Evolutionary conservation across 2,329 filamentous ascomycete genomes (phyloP).

Genomic region (Diaporthe destruens): DNA sequence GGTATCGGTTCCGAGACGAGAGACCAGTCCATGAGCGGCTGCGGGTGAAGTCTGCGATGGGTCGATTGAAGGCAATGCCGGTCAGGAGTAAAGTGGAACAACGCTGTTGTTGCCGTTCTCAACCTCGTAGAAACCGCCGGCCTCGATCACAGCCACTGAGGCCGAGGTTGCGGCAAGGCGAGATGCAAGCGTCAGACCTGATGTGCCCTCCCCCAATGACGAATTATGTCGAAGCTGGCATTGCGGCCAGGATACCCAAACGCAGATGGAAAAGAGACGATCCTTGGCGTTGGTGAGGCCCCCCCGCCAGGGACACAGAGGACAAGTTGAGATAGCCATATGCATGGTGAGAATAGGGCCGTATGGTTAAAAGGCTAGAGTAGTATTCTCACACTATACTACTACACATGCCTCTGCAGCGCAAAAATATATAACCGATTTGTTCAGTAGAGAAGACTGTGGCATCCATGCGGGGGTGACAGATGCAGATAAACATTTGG

Average conservation of each 20-base stretch:
- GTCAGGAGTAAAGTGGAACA: conserved; percentile 32
- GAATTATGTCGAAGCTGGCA: conserved; percentile 38
- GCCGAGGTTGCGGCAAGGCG: conserved; percentile 31
- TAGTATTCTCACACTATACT: no score
- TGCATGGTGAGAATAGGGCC: neutral
- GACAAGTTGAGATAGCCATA: neutral
- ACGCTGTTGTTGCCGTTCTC: conserved; percentile 38
- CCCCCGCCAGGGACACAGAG: neutral
- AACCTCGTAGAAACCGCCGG: conserved; percentile 37
- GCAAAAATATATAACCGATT: no score
- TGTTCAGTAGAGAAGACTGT: no score
- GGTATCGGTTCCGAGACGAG: conserved; percentile 34
- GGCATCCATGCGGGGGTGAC: neutral
- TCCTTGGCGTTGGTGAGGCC: neutral
- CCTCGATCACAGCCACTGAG: conserved; percentile 37
- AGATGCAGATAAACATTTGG: neutral
- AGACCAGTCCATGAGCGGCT: conserved; percentile 40
- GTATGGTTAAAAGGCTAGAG: no score
- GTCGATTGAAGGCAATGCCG: conserved; percentile 24
- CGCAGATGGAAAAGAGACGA: conserved; percentile 22
- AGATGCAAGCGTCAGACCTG: conserved; percentile 33
- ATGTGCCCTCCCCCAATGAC: conserved; percentile 37
- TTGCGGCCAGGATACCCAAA: conserved; percentile 37
- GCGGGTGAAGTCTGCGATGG: conserved; percentile 26
- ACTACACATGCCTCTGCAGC: neutral